These are phyloP conservation scores for Picea abies DNA, from an alignment of 83 land plant genomes.

Conservation along the genomic window DNA sequence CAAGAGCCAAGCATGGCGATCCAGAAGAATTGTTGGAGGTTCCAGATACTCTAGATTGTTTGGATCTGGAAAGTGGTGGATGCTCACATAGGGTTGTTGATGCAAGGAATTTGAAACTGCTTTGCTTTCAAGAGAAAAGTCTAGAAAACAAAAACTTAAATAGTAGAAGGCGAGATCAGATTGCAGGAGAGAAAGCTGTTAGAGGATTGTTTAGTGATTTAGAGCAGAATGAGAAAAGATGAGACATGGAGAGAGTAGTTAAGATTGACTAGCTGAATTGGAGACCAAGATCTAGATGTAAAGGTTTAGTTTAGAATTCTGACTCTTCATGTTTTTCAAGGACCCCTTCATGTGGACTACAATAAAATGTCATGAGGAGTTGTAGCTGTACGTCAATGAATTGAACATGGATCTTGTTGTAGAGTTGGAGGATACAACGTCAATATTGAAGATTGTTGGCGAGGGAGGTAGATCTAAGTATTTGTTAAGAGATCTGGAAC, in stretches of 20 bases:
- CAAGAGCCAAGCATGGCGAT: too few relatives aligned
- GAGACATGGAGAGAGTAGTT: background rate
- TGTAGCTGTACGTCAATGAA: too few relatives aligned
- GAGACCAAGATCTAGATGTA: background rate
- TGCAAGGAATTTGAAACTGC: background rate
- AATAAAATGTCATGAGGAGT: background rate
- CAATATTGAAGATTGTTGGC: too few relatives aligned
- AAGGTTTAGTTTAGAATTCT: background rate
- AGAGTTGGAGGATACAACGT: too few relatives aligned
- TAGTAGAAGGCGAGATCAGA: background rate
- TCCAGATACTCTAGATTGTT: constrained; percentile 1
- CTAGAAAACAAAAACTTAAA: background rate
- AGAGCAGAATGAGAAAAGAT: background rate
- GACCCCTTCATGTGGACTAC: background rate
- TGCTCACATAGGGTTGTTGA: background rate
- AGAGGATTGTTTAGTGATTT: background rate
- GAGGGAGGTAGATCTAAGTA: too few relatives aligned
- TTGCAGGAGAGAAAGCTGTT: background rate
- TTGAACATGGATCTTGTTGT: too few relatives aligned
- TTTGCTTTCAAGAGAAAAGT: background rate
- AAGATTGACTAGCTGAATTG: background rate
- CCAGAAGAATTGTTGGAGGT: constrained; percentile 2
- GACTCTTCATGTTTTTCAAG: background rate
- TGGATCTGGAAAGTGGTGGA: background rate
- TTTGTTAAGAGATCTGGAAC: too few relatives aligned